A percentile compares a stretch with the other conserved stretches of the same genome.
phyloP scores from a whole-genome alignment of 306 rosid genomes.

The Urtica urens region DNA sequence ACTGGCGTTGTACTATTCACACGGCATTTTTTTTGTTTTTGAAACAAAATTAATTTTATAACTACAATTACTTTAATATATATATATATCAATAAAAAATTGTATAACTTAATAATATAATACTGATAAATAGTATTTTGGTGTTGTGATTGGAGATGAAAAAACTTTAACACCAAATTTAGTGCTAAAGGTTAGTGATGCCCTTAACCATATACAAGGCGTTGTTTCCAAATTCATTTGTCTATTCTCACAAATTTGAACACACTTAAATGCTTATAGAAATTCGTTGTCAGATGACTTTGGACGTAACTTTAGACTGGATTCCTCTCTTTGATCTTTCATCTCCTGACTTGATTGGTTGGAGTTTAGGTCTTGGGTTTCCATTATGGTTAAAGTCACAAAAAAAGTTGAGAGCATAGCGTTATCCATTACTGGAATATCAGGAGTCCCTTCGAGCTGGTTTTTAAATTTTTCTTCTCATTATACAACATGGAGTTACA shows the following conservation, averaged over 20 bases:
- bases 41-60: no score
- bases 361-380: no score
- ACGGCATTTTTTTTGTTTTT: no score
- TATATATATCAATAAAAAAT: no score
- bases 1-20: no score
- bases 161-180: no score
- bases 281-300: neutral
- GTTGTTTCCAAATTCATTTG: neutral
- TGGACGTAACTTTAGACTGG: neutral
- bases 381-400: conserved; percentile 1
- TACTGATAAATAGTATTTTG: no score
- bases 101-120: no score
- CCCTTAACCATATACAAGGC: neutral
- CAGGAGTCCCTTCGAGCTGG: neutral
- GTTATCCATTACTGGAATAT: neutral
- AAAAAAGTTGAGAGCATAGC: neutral
- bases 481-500: neutral
- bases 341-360: neutral
- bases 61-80: no score
- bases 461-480: neutral
- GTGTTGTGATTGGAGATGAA: no score
- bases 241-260: neutral
- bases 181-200: no score
- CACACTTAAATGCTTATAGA: neutral
- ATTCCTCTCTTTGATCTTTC: no score